Evolutionary conservation across 345 rosid genomes (phyloP).

Genomic region (Luvunga scandens): DNA sequence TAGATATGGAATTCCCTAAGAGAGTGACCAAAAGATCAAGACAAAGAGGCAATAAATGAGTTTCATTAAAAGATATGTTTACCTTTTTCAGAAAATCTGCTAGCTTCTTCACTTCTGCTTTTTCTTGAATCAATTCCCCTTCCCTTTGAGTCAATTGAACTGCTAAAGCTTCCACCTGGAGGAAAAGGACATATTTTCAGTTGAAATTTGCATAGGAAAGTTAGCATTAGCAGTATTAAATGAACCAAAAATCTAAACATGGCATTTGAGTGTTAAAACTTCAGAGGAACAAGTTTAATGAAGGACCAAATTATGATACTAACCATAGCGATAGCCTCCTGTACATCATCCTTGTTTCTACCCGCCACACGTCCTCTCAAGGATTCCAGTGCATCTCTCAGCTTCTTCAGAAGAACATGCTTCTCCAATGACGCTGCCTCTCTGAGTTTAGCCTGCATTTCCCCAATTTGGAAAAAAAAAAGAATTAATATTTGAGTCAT

Average conservation of each 20-base stretch:
- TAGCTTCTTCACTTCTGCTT: conserved; percentile 92
- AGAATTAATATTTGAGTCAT: conserved; percentile 10
- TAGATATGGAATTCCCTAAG: neutral
- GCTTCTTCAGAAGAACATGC: conserved; percentile 96
- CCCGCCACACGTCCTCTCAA: conserved; percentile 88
- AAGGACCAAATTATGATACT: conserved; percentile 20
- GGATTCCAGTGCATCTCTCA: conserved; percentile 88
- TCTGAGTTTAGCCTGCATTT: conserved; percentile 79
- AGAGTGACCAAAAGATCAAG: neutral
- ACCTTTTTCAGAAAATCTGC: conserved; percentile 94
- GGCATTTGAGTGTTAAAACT: neutral
- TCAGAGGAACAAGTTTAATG: neutral
- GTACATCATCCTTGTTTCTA: conserved; percentile 93
- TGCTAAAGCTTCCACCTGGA: conserved; percentile 94
- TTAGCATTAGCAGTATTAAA: neutral
- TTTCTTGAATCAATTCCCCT: conserved; percentile 91
- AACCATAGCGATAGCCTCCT: conserved; percentile 93
- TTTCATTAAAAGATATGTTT: neutral
- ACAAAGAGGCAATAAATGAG: neutral
- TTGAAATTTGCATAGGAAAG: neutral
- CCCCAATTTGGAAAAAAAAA: neutral
- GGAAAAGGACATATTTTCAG: conserved; percentile 24
- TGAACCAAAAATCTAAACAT: neutral
- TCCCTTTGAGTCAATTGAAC: conserved; percentile 95
- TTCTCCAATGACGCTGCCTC: conserved; percentile 95